Conservation (phyloP, 495 filamentous ascomycete species). For the Neurospora sp. region DNA sequence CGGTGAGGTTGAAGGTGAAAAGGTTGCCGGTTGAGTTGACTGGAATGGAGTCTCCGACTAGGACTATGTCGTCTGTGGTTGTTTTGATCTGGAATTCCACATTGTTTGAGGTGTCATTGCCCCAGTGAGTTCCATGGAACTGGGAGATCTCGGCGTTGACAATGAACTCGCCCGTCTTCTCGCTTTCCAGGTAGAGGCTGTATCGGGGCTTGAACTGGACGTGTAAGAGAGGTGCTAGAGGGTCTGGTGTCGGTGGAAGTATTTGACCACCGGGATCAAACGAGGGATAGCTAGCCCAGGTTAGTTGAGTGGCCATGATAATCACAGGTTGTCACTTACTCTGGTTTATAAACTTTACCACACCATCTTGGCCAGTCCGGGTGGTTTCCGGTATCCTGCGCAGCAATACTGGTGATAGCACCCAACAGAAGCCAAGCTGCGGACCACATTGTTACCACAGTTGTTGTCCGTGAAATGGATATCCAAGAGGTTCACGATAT, state of each 20-base stretch:
- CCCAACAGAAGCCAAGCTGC: background rate
- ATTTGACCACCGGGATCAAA: constrained; percentile 55
- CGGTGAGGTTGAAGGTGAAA: constrained; percentile 37
- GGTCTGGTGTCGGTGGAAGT: constrained; percentile 28
- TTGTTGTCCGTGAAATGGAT: background rate
- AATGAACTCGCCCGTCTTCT: constrained; percentile 46
- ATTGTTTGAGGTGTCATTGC: constrained; percentile 17
- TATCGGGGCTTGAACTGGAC: constrained; percentile 50
- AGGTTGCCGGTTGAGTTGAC: constrained; percentile 40
- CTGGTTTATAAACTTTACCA: constrained; percentile 47
- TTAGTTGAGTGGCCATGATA: background rate
- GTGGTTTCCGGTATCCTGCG: constrained; percentile 30
- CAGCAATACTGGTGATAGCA: background rate
- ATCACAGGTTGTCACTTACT: constrained; percentile 16
- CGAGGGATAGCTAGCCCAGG: constrained; percentile 32
- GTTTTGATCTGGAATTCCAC: constrained; percentile 30
- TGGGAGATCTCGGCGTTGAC: constrained; percentile 48
- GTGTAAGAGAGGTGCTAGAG: constrained; percentile 40
- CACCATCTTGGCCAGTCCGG: constrained; percentile 46
- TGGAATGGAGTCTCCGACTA: constrained; percentile 28
- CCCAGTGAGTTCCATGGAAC: constrained; percentile 35
- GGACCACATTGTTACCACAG: background rate
- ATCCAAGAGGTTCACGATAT: background rate
- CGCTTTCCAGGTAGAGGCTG: constrained; percentile 49
- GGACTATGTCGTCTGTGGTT: constrained; percentile 16